Percentiles rank a stretch among this genome's conserved stretches.
Conservation (phyloP, 192 early-diverging fungal genomes). For the Gamsiella multidivaricata region DNA sequence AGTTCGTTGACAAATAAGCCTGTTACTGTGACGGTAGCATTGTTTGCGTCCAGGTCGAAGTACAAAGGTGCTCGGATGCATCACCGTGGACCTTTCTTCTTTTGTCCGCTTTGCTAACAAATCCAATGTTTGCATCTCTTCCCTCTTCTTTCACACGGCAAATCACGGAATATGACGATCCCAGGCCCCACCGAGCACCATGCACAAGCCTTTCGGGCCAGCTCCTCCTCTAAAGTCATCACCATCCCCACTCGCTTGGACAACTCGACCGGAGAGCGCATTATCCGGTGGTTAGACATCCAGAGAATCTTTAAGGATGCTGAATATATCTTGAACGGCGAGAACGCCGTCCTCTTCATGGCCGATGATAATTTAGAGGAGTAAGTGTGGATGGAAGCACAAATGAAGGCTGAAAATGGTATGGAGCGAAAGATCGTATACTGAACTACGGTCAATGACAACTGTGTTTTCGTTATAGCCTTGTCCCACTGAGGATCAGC, state of each 20-base stretch:
- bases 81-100: no score
- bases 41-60: no score
- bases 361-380: not conserved
- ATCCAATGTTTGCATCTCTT: no score
- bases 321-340: not conserved
- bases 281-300: slow-evolving; percentile 24
- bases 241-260: not conserved
- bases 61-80: no score
- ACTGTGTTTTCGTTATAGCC: slow-evolving; percentile 13
- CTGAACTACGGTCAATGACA: not conserved
- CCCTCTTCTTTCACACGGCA: no score
- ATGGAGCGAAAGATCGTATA: not conserved
- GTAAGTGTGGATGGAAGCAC: not conserved
- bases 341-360: not conserved
- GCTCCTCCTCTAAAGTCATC: not conserved
- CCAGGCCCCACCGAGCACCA: no score
- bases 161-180: no score
- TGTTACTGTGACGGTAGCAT: no score
- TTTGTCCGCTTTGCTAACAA: no score
- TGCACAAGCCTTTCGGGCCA: not conserved
- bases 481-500: not conserved
- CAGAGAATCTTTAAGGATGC: not conserved
- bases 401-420: not conserved
- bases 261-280: not conserved
- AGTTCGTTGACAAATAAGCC: no score